These are phyloP conservation scores for Arthrobotrys iridis DNA, from an alignment of 2,329 filamentous ascomycete genomes.

Conservation along the genomic window DNA sequence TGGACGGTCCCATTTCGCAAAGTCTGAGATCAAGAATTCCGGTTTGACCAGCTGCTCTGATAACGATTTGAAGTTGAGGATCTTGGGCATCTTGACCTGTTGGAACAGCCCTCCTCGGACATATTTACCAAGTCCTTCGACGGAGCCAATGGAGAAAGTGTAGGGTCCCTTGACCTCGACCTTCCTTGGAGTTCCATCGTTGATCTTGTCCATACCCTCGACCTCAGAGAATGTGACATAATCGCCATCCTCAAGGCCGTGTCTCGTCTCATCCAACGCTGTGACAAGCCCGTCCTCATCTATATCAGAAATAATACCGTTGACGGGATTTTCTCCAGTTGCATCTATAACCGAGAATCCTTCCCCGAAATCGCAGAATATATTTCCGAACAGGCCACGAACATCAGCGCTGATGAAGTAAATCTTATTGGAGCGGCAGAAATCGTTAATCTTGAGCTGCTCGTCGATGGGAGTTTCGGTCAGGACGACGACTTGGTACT, in stretches of 20 bases:
- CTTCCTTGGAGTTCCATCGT: conserved; percentile 84
- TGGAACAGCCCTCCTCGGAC: conserved; percentile 87
- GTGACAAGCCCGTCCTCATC: conserved; percentile 91
- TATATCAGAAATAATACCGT: conserved; percentile 88
- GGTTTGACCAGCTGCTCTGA: conserved; percentile 82
- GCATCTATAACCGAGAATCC: conserved; percentile 90
- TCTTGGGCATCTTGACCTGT: conserved; percentile 98
- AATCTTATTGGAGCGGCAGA: conserved; percentile 92
- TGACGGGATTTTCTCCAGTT: conserved; percentile 86
- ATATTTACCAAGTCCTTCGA: conserved; percentile 82
- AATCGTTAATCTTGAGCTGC: conserved; percentile 86
- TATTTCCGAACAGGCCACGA: conserved; percentile 90
- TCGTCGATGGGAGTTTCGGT: conserved; percentile 83
- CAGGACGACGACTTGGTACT: conserved; percentile 91
- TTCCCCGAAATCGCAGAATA: conserved; percentile 97
- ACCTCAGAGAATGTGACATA: conserved; percentile 94
- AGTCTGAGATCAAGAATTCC: conserved; percentile 91
- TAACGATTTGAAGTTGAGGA: conserved; percentile 86
- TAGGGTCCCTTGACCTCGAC: conserved; percentile 95
- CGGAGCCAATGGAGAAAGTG: conserved; percentile 95
- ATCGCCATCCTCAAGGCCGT: conserved; percentile 95
- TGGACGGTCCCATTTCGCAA: conserved; percentile 96
- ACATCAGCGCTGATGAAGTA: conserved; percentile 88
- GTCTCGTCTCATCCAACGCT: conserved; percentile 90
- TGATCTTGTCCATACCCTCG: conserved; percentile 89